phyloP scores from a whole-genome alignment of 441 rosid species.

The Adansonia madagascariensis region DNA sequence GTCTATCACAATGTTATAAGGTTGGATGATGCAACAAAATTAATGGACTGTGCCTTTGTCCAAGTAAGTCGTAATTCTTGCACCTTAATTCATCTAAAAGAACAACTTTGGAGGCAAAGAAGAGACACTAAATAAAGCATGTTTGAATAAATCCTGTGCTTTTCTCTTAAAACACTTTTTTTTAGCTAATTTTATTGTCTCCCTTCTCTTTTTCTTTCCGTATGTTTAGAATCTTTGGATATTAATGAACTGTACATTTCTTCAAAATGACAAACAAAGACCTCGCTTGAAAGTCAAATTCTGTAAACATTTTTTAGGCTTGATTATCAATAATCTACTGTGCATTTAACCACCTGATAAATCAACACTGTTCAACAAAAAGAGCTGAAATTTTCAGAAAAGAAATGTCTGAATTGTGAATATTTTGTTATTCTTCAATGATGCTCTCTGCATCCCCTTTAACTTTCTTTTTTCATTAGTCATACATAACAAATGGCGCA shows the following conservation, averaged over 20 bases:
- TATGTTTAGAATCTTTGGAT: background rate
- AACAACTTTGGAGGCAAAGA: background rate
- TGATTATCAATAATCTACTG: background rate
- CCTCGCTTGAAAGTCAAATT: background rate
- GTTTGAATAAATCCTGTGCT: constrained; percentile 10
- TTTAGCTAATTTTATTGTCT: background rate
- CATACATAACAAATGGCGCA: constrained; percentile 80
- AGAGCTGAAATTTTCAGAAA: background rate
- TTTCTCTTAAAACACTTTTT: background rate
- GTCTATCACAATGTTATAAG: constrained; percentile 82
- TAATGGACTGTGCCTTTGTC: constrained; percentile 79
- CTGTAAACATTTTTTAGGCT: background rate
- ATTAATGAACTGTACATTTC: constrained; percentile 12
- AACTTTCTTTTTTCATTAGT: constrained; percentile 36
- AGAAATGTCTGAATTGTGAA: background rate
- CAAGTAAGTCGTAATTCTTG: constrained; percentile 54
- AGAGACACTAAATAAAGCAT: background rate
- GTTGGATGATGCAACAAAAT: constrained; percentile 69
- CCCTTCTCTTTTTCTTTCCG: background rate
- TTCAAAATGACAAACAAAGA: background rate
- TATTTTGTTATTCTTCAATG: background rate
- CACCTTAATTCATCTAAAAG: background rate
- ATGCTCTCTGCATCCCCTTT: background rate
- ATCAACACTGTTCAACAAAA: background rate
- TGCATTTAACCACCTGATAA: background rate